Evolutionary conservation across 2,329 filamentous ascomycete genomes (phyloP), one percentile per base, ranked within the genome.

Genomic region (Hypoxylon sp.): DNA sequence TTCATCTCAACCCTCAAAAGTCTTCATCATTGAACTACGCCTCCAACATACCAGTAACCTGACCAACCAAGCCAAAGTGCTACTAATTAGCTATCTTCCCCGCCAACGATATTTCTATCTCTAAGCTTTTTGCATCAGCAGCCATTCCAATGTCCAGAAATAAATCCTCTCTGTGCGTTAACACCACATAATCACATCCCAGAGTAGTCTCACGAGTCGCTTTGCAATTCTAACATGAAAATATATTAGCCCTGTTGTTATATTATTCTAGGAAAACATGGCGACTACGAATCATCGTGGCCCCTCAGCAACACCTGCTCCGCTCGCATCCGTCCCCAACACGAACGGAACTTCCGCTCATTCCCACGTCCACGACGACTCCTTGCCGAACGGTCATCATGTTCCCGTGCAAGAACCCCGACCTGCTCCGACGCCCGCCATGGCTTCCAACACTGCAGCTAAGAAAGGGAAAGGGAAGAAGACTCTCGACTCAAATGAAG

Each of bases 381-480:
- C 74, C 56, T 63, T 76, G 50, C 61, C 74, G 27, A 81, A 79
- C 65, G 77, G 79, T 50, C 82, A 77, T 68, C 78, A 81, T 78
- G 65, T 77, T 59, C 72, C 78, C 16, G 75, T 76, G 23, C 76
- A 81, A 70, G 80, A 82, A 50, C 79, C 75, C 47, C 78, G 80
- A 55, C 79, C 78, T n/a, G 79, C 80, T 19, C 80, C 81, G 50
- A 78, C 83, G 62, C 78, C 82, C 39, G 75, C 81, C 65, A 76
- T 81, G 74, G 81, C 85, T 32, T 81, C 86, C 21, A 79, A 86
- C 48, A 79, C 81, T 51, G 81, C 87, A 61, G 81, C 83, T 61
- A 96, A 94, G 82, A 96, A 96, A 81, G 87, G 85, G 60, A 97
- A 96, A 82, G 88, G 86, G 72, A 97, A 96, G 82, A 97, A 96